Evolutionary conservation across 345 rosid genomes (phyloP), one percentile per base, ranked within the genome.

Genomic region (Pelargonium nanum): DNA sequence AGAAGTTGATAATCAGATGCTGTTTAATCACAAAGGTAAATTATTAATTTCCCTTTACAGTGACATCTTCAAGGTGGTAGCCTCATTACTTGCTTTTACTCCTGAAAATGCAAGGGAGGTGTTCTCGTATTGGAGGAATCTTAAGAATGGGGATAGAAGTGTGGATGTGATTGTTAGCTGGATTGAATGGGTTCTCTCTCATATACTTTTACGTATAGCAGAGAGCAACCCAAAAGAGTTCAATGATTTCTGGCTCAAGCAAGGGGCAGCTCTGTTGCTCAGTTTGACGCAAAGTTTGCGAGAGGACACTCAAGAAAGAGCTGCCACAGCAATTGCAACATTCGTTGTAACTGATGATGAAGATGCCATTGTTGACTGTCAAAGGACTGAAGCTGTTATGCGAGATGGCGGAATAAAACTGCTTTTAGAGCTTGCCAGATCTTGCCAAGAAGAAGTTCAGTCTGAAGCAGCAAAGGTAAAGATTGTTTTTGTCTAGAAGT

Each of bases 311-410:
- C 93, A 84, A 63, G 96, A 88, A 68, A 81, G 90, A 65, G 87
- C 96, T 59, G 91, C 93, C n/a, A 86, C 90, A n/a, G 96, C 90
- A 55, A 81, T 88, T 62, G 96, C 93, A 26, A 82, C 93, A 55
- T 88, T 86, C 59, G 91, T 88, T n/a, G 90, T 88, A 53, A 78
- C 78, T 48, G 89, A 88, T 69, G 96, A 88, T 66, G 93, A 84
- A 73, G 80, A 84, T 75, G 89, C 93, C 58, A 86, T 85, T 73
- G 84, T 88, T 69, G 91, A 88, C 55, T 63, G 86, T 65, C 83
- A 84, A 78, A 82, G 90, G 77, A 93, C 96, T 53, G 93, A 88
- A 74, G 93, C 88, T 58, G 93, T 86, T 57, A 81, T 84, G 93
- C 75, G 56, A 55, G 88, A 81, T 73, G 93, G 96, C 53, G 96